phyloP scores from a whole-genome alignment of 164 flowering plant species.

The Cinnamomum chago region DNA sequence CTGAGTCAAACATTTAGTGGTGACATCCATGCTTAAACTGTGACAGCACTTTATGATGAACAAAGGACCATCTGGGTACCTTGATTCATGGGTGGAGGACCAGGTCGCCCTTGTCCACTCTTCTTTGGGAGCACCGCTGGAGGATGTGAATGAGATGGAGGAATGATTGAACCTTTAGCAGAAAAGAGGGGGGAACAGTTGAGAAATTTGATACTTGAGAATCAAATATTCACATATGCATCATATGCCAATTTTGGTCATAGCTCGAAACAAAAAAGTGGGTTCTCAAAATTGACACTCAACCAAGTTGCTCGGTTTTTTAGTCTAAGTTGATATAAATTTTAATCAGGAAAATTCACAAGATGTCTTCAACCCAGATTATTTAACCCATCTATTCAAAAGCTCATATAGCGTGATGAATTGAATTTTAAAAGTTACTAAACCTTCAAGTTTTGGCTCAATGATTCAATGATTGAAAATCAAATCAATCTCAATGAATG shows the following conservation, averaged over 20 bases:
- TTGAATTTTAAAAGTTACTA: not conserved
- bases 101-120: constrained; percentile 19
- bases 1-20: constrained; percentile 10
- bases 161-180: constrained; percentile 25
- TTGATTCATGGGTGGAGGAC: constrained; percentile 17
- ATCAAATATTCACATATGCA: not conserved
- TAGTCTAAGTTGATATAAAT: not conserved
- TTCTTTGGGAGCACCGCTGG: constrained; percentile 19
- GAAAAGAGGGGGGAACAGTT: not conserved
- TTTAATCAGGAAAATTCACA: not conserved
- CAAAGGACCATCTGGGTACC: constrained; percentile 25
- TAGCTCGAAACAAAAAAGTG: not conserved
- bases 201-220: not conserved
- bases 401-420: not conserved
- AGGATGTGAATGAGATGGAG: constrained; percentile 28
- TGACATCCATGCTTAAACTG: not conserved
- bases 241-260: not conserved
- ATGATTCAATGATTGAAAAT: not conserved
- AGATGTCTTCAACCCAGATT: not conserved
- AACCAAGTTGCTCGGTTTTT: not conserved
- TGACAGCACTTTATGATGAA: not conserved
- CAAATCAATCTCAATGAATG: too few species aligned
- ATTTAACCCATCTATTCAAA: not conserved
- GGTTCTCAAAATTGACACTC: not conserved
- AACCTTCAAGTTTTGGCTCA: not conserved